phyloP scores from a whole-genome alignment of 1,284 basidiomycete species.

The Sanghuangporus sanghuang region DNA sequence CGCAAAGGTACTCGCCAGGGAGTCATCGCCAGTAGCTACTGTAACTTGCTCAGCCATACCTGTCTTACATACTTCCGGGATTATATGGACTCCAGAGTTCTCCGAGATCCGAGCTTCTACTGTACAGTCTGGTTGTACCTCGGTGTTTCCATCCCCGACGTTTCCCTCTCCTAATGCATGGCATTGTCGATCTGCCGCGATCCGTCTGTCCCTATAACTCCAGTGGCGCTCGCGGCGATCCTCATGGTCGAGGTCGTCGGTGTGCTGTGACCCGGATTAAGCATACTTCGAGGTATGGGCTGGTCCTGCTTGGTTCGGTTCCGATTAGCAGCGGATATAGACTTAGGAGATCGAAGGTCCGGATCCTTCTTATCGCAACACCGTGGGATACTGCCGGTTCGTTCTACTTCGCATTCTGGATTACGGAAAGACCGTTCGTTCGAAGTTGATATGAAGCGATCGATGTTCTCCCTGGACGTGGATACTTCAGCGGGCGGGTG shows the following conservation, averaged over 20 bases:
- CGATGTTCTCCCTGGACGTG: no score
- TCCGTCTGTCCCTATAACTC: background rate
- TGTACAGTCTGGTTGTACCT: no score
- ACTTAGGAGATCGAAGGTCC: background rate
- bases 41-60: background rate
- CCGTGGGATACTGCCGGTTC: background rate
- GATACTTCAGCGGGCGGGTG: no score
- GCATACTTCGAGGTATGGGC: constrained; percentile 1
- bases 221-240: background rate
- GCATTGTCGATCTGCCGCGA: background rate
- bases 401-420: background rate
- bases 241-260: background rate
- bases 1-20: background rate
- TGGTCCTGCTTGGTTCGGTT: background rate
- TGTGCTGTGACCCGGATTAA: background rate
- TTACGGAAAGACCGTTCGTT: background rate
- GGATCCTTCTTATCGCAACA: background rate
- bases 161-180: no score
- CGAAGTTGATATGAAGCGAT: background rate
- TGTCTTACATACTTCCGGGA: no score
- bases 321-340: background rate
- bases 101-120: no score
- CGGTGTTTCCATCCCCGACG: no score
- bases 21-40: background rate
- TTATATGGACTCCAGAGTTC: no score